Base-by-base conservation (phyloP, 2,329 filamentous ascomycete species). In the Aspergillus alliaceus region DNA sequence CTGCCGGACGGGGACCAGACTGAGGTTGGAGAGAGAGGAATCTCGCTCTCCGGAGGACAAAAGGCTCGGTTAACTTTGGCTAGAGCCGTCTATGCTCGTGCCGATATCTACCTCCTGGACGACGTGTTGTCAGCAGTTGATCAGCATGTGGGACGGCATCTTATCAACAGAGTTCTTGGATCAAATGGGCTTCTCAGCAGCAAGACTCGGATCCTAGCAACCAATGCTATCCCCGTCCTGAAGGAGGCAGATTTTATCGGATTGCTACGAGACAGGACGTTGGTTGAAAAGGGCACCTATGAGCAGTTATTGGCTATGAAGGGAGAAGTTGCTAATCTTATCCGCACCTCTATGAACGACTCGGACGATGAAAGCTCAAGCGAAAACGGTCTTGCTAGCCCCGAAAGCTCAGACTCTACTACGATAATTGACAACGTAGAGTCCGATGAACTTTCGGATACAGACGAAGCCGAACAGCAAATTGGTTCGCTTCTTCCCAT, bases 61-160 rank as follows among this genome's bases (percentile, higher is more conserved):
- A 99, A 97, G 77, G 93, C 95, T 54, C 90, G 95, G 60, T 83
- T 99, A 59, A 93, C 92, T 14, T 82, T 99, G 54, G 95, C 95
- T 39, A 86, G 95, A 72, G 93, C 96, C 29, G 95, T 99, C 1
- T 99, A 99, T 71, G 93, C 96, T 51, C 86, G 95, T 65, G 92
- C 95, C n/a, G 96, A 99, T 72, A 86, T 99, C 50, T 98, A 98
- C 70, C 82, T 99, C 12, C 82, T 99, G 11, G 95, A 99, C 65
- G 95, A 99, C 72, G 90, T 93, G 59, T 82, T 99, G 11, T 98
- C 93, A 15, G 95, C 96, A 0, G 95, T 99, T n/a, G 95, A 99
- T 76, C 93, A 96, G 63, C 95, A 99, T 70, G 95, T 99, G 58
- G 95, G 95, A 50, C 85, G 91, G 62, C 95, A 99, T 76, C 84